These are phyloP conservation scores for Lunularia cruciata DNA, from an alignment of 225 moss, liverwort and hornwort genomes.

Conservation along the genomic window DNA sequence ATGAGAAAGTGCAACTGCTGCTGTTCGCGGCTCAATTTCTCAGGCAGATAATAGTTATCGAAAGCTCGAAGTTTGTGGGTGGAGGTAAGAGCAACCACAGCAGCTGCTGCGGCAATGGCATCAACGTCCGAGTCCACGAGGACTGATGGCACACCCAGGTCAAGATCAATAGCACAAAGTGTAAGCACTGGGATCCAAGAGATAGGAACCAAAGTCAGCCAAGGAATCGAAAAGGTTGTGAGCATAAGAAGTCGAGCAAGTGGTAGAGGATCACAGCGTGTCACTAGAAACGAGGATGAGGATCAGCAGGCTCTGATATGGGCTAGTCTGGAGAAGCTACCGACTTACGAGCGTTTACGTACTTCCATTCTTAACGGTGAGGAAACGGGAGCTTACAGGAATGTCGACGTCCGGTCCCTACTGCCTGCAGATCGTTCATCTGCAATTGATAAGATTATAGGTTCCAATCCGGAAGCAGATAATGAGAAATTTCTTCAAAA, in stretches of 20 bases:
- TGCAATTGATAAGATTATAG: neutral
- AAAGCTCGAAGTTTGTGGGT: no score
- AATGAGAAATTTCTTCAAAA: constrained; percentile 22
- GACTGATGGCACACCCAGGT: neutral
- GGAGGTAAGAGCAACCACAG: no score
- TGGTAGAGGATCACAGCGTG: neutral
- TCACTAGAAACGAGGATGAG: neutral
- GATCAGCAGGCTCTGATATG: constrained; percentile 4
- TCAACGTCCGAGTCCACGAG: neutral
- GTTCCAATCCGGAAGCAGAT: constrained; percentile 12
- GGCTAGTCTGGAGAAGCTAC: constrained; percentile 22
- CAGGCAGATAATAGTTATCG: no score
- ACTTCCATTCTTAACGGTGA: neutral
- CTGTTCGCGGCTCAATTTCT: no score
- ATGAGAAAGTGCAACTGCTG: no score
- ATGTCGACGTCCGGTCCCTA: neutral
- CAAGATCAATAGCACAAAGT: neutral
- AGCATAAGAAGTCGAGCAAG: neutral
- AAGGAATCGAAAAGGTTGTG: neutral
- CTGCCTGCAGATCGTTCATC: neutral
- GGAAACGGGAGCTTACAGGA: neutral
- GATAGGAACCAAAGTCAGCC: neutral
- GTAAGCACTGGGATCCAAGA: neutral
- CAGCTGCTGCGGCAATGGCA: no score
- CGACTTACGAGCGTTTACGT: constrained; percentile 29